Evolutionary conservation across 345 rosid species (phyloP).

Genomic region (Anastatica hierochuntica): DNA sequence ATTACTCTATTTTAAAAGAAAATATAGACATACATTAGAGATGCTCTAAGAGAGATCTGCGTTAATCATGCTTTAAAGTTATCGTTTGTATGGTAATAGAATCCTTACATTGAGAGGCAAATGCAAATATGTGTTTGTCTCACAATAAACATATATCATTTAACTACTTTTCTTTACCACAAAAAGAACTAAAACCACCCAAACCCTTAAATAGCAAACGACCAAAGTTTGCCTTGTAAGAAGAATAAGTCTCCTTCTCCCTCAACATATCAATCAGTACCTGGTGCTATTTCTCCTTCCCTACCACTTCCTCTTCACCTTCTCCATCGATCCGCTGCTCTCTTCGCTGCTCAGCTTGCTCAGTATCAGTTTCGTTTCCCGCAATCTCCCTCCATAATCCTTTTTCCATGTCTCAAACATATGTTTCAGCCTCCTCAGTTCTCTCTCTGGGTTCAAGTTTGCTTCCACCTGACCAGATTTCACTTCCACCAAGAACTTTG

Average conservation of each 20-base stretch:
- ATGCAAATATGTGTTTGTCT: too few relatives aligned
- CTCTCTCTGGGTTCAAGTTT: constrained; percentile 79
- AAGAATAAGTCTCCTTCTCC: background rate
- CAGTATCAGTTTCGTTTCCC: constrained; percentile 80
- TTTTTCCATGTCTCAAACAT: constrained; percentile 98
- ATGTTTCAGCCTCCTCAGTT: constrained; percentile 80
- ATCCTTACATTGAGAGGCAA: too few relatives aligned
- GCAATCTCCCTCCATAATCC: constrained; percentile 68
- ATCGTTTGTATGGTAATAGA: too few relatives aligned
- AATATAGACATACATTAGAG: too few relatives aligned
- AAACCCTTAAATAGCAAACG: constrained; percentile 22
- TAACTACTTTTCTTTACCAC: too few relatives aligned
- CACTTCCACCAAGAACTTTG: constrained; percentile 94
- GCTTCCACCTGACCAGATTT: constrained; percentile 96
- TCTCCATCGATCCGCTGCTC: constrained; percentile 54
- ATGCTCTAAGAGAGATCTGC: too few relatives aligned
- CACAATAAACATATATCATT: too few relatives aligned
- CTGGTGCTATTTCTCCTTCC: constrained; percentile 88
- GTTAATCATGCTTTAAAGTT: too few relatives aligned
- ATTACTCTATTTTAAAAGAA: too few relatives aligned
- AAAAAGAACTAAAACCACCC: too few relatives aligned
- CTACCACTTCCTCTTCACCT: constrained; percentile 90
- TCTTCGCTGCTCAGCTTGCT: constrained; percentile 82
- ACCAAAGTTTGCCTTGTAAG: constrained; percentile 21
- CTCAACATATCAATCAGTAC: constrained; percentile 34